Evolutionary conservation across 176 grass and related monocot species (phyloP).

Genomic region (Tillandsia leiboldiana): DNA sequence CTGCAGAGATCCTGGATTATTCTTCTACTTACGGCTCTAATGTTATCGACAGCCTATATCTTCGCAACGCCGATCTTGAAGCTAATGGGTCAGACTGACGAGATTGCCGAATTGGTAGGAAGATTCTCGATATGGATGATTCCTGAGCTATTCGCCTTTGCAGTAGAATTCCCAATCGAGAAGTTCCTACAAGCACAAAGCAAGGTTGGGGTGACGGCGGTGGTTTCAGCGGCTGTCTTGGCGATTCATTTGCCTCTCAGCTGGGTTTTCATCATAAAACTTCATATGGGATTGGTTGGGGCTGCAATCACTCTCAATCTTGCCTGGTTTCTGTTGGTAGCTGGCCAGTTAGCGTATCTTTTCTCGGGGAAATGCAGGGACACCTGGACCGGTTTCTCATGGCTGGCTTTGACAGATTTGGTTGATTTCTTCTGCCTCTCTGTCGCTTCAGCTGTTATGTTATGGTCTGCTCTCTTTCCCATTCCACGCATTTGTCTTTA

Average conservation of each 20-base stretch:
- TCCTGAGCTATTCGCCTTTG: conserved; percentile 49
- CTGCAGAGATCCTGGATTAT: conserved; percentile 44
- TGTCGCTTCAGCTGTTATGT: conserved; percentile 45
- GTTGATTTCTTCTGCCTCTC: conserved; percentile 54
- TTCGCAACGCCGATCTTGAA: conserved; percentile 35
- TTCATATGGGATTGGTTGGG: conserved; percentile 10
- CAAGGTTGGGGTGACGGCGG: conserved; percentile 42
- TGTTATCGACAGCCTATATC: conserved; percentile 37
- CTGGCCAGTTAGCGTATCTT: conserved; percentile 27
- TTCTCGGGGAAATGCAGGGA: conserved; percentile 31
- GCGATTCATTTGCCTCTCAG: conserved; percentile 31
- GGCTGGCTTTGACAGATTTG: conserved; percentile 49
- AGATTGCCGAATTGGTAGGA: conserved; percentile 26
- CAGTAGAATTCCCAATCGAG: conserved; percentile 41
- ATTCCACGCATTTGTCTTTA: not conserved
- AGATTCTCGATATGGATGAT: conserved; percentile 41
- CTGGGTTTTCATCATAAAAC: conserved; percentile 25
- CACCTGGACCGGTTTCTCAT: conserved; percentile 42
- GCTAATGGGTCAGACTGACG: conserved; percentile 37
- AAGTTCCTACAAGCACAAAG: conserved; percentile 55
- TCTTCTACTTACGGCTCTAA: conserved; percentile 28
- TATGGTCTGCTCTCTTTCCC: conserved; percentile 25
- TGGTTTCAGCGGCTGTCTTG: conserved; percentile 13
- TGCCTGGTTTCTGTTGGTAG: conserved; percentile 41
- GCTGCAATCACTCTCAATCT: conserved; percentile 24